phyloP scores from a whole-genome alignment of 345 rosid genomes.

The Euphorbia peplus region DNA sequence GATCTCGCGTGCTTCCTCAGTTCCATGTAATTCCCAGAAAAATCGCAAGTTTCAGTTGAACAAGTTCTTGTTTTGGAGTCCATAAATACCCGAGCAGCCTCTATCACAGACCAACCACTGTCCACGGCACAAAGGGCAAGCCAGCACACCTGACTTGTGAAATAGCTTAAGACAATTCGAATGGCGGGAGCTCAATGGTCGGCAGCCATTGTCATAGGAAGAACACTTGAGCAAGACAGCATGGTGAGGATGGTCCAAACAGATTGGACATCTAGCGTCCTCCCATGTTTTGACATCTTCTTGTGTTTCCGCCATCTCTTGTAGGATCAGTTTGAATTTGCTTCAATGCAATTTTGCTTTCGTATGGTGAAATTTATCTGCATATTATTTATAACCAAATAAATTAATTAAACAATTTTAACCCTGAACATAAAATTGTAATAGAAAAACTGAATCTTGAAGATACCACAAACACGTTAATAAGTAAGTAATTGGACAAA shows the following conservation, averaged over 20 bases:
- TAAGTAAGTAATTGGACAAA: no score
- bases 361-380: no score
- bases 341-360: no score
- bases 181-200: constrained; percentile 60
- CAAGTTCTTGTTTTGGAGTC: constrained; percentile 55
- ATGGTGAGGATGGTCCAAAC: constrained; percentile 80
- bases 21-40: constrained; percentile 50
- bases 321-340: no score
- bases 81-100: constrained; percentile 73
- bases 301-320: constrained; percentile 17
- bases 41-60: constrained; percentile 40
- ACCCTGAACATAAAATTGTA: no score
- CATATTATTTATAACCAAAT: no score
- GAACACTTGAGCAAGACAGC: constrained; percentile 62
- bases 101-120: constrained; percentile 57
- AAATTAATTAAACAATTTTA: no score
- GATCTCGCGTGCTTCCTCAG: constrained; percentile 57
- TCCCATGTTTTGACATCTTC: constrained; percentile 62
- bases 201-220: constrained; percentile 55
- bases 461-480: no score
- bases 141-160: constrained; percentile 38
- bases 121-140: constrained; percentile 81
- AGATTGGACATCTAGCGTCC: constrained; percentile 58
- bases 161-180: constrained; percentile 67
- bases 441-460: no score